Evolutionary conservation across 768 basidiomycete species (phyloP).

Genomic region (Melanogaster broomeanus): DNA sequence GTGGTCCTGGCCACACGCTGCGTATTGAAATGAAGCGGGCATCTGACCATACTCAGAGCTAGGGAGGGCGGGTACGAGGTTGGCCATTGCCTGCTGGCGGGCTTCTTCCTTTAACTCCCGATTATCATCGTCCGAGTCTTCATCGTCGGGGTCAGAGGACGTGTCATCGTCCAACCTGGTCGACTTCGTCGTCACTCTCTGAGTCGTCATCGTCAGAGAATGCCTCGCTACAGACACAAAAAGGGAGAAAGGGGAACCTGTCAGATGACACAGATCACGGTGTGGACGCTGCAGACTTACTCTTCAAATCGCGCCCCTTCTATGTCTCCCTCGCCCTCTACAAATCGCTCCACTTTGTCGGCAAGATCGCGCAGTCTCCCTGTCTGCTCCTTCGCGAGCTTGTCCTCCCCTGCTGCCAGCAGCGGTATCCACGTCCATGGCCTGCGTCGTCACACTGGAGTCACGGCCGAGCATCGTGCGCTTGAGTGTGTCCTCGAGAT

Average conservation of each 20-base stretch:
- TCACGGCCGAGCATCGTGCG: slow-evolving; percentile 31
- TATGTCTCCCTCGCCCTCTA: slow-evolving; percentile 85
- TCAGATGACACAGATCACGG: slow-evolving; percentile 2
- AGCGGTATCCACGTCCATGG: slow-evolving; percentile 52
- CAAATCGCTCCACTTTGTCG: slow-evolving; percentile 83
- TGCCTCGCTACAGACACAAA: slow-evolving; percentile 49
- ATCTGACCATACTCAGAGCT: slow-evolving; percentile 89
- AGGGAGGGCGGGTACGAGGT: slow-evolving; percentile 77
- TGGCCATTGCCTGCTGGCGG: slow-evolving; percentile 70
- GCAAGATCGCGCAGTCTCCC: slow-evolving; percentile 74
- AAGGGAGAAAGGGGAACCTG: neutral
- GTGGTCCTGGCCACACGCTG: slow-evolving; percentile 59
- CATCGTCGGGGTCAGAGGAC: slow-evolving; percentile 47
- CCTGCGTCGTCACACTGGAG: slow-evolving; percentile 20
- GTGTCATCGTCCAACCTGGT: slow-evolving; percentile 45
- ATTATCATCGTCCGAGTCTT: slow-evolving; percentile 36
- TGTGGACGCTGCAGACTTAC: slow-evolving; percentile 49
- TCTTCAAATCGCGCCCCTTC: slow-evolving; percentile 91
- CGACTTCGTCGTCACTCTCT: slow-evolving; percentile 25
- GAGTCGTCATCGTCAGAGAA: slow-evolving; percentile 63
- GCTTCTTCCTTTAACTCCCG: slow-evolving; percentile 33
- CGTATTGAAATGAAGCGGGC: slow-evolving; percentile 74
- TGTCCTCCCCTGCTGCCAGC: slow-evolving; percentile 38
- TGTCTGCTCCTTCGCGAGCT: slow-evolving; percentile 64
- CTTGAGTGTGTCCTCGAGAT: slow-evolving; percentile 75